These are phyloP conservation scores for Hordeum marinum DNA, from an alignment of 176 grass and related monocot species.

Conservation along the genomic window DNA sequence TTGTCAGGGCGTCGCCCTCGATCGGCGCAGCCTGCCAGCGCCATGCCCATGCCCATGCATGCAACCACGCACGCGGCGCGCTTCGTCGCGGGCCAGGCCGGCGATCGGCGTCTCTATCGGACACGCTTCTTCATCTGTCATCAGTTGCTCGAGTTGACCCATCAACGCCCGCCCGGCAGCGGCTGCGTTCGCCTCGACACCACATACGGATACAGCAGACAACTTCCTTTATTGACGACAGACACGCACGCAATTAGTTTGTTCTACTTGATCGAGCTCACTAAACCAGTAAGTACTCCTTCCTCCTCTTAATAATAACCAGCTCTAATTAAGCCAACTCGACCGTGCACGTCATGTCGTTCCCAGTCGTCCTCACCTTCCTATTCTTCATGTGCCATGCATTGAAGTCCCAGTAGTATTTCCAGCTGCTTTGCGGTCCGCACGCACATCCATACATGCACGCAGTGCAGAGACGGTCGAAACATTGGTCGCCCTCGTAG, in stretches of 20 bases:
- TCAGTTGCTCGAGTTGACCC: not conserved
- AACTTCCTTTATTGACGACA: not conserved
- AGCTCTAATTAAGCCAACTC: not conserved
- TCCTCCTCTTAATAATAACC: not conserved
- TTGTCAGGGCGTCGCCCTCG: conserved; percentile 5
- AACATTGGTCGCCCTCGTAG: not conserved
- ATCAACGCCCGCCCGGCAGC: not conserved
- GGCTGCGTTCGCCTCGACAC: not conserved
- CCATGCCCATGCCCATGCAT: not conserved
- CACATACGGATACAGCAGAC: not conserved
- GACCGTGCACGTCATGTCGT: not conserved
- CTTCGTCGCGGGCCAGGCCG: not conserved
- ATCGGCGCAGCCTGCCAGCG: not conserved
- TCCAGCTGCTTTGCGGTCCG: too few species aligned
- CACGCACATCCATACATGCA: not conserved
- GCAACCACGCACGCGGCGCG: not conserved
- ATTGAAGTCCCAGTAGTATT: too few species aligned
- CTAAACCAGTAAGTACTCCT: too few species aligned
- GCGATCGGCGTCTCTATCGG: not conserved
- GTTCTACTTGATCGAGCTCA: not conserved
- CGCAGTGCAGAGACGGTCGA: not conserved
- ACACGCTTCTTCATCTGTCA: not conserved
- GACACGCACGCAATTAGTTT: not conserved
- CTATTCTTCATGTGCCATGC: not conserved
- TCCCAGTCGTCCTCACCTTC: not conserved